Evolutionary conservation across 2,329 filamentous ascomycete genomes (phyloP).

Genomic region (Fusarium camptoceras): DNA sequence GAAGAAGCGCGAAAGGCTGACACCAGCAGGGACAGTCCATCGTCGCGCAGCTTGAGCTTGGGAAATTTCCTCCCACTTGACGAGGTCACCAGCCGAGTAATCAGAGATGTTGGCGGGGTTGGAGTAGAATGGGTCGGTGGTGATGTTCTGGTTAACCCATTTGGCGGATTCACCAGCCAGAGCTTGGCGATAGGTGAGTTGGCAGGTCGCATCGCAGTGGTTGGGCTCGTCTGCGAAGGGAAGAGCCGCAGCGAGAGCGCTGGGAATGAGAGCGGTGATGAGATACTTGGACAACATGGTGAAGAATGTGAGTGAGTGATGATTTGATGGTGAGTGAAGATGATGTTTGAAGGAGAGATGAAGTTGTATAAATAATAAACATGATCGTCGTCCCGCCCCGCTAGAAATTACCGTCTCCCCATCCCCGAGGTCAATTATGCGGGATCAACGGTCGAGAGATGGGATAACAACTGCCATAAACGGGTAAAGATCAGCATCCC

Average conservation of each 20-base stretch:
- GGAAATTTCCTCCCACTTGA: constrained; percentile 23
- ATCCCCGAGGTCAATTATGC: not conserved
- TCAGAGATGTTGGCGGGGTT: constrained; percentile 11
- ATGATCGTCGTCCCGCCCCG: not conserved
- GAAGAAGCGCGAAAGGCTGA: constrained; percentile 13
- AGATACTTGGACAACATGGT: constrained; percentile 2
- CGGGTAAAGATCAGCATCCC: not conserved
- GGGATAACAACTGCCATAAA: not conserved
- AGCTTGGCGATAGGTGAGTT: constrained; percentile 1
- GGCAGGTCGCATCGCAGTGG: constrained; percentile 12
- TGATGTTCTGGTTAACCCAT: constrained; percentile 17
- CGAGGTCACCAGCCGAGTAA: not conserved
- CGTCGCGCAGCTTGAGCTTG: not conserved
- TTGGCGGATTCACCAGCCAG: not conserved
- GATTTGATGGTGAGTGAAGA: not conserved
- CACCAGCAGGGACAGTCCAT: constrained; percentile 16
- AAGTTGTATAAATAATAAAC: not conserved
- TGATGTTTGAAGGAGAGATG: too few species aligned
- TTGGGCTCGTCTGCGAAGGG: constrained; percentile 4
- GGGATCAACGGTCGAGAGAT: not conserved
- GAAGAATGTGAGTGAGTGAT: not conserved
- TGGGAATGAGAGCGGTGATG: not conserved
- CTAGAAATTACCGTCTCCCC: not conserved
- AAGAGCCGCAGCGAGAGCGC: constrained; percentile 1
- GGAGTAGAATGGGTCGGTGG: constrained; percentile 7